These are phyloP conservation scores for Senecio squalidus DNA, from an alignment of 140 eudicot species.

Conservation along the genomic window DNA sequence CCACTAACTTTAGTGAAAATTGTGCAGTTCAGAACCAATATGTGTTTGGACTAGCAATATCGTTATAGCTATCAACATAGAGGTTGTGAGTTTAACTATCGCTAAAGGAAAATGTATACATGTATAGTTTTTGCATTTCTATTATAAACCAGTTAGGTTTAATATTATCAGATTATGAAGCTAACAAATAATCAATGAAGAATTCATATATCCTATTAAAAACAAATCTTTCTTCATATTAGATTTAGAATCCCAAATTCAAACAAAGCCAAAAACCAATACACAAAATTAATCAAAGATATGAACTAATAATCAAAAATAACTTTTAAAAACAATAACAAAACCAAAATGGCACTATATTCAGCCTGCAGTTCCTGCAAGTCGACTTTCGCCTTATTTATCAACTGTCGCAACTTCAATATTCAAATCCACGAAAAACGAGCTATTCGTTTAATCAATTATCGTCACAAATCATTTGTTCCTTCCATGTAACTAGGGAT, in stretches of 20 bases:
- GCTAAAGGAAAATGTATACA: too few relatives aligned
- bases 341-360: constrained; percentile 12
- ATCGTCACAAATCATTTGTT: constrained; percentile 10
- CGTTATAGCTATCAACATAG: too few relatives aligned
- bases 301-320: not conserved
- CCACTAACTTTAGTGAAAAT: too few relatives aligned
- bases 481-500: constrained; percentile 49
- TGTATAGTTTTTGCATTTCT: too few relatives aligned
- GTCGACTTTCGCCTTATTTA: constrained; percentile 7
- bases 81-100: too few relatives aligned
- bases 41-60: too few relatives aligned
- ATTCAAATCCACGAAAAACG: not conserved
- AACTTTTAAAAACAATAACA: constrained; percentile 1
- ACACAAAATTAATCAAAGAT: not conserved
- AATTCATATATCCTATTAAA: too few relatives aligned
- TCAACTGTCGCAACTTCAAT: constrained; percentile 15
- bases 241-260: not conserved
- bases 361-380: constrained; percentile 16
- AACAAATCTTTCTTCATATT: not conserved
- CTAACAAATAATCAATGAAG: too few relatives aligned
- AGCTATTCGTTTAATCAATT: not conserved
- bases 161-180: too few relatives aligned
- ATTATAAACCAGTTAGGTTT: too few relatives aligned
- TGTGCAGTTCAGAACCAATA: too few relatives aligned
- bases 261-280: not conserved